Percentiles rank a stretch among this genome's conserved stretches.
Evolutionary conservation across 768 basidiomycete genomes (phyloP).

Genomic region (Megacollybia marginata): DNA sequence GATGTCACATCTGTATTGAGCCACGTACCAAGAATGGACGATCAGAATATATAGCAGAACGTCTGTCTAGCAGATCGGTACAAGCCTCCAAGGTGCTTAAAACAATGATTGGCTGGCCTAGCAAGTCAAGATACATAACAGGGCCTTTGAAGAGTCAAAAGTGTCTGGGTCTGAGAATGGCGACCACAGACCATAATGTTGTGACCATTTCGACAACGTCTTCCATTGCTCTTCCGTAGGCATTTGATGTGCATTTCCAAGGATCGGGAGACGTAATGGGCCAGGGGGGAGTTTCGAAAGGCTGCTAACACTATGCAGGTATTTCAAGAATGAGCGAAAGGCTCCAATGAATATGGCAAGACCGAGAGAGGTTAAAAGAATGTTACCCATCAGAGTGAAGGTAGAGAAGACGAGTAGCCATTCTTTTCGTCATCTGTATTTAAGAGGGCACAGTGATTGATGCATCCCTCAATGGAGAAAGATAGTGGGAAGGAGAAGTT

Average conservation of each 20-base stretch:
- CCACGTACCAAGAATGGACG: not conserved
- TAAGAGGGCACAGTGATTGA: no score
- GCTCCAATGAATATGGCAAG: no score
- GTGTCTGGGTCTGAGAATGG: slow-evolving; percentile 8
- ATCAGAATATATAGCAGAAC: slow-evolving; percentile 5
- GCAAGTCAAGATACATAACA: not conserved
- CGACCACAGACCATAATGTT: not conserved
- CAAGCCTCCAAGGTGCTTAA: slow-evolving; percentile 3
- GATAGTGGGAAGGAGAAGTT: no score
- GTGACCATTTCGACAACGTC: not conserved
- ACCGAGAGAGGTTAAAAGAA: no score
- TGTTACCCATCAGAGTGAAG: no score
- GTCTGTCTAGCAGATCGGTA: slow-evolving; percentile 4
- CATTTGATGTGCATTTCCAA: not conserved
- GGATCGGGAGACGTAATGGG: not conserved
- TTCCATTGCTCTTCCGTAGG: not conserved
- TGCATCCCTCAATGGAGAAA: no score
- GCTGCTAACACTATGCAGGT: no score
- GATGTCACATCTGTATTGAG: no score
- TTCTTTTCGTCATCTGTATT: no score
- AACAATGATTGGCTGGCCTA: slow-evolving; percentile 1
- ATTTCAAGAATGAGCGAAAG: no score
- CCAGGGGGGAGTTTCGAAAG: not conserved
- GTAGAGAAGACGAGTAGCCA: no score
- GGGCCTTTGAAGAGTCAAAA: not conserved